Evolutionary conservation across 73 alveolate species (phyloP), one percentile per base, ranked within the genome.

Genomic region (Tetrahymena borealis): DNA sequence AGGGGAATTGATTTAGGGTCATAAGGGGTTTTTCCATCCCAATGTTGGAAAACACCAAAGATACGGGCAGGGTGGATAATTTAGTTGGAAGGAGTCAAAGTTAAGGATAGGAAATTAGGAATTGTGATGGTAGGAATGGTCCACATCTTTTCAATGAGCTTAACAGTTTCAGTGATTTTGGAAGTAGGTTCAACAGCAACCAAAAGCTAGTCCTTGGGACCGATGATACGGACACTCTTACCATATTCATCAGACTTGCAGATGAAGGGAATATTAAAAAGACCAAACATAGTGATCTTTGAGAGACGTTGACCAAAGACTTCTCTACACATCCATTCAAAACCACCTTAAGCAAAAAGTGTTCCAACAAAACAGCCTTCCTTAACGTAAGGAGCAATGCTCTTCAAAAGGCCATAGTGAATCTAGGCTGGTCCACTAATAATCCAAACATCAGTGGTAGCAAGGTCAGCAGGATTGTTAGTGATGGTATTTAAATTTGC

Each of bases 21-120:
- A 78, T 43, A 90, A 40, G 96, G 97, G 91, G 96, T 94, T 90
- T 96, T 96, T 3, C 97, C 98, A 91, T 96, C 98, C 98, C 98
- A 96, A 92, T 95, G 94, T 90, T 93, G 36, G 91, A 95, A 96
- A 85, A 95, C 92, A 16, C 97, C 97, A 77, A 94, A 95, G 39
- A 96, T 97, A 94, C 98, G 96, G 11, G 98, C 98, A 36, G 98
- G 98, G 78, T 96, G 98, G 42, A 96, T 96, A 85, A 96, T 96
- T 90, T 96, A 90, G 91, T 96, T 96, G 33, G 97, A 94, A 32
- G 98, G 98, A 78, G 98, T 95, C 8, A 96, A 93, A 11, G 98
- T 96, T 77, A 96, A 93, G 32, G 96, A 77, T 40, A 96, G 78
- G 95, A 96, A 96, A 43, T 95, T 95, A 12, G 98, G 97, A 28